Conservation (phyloP, 2,329 filamentous ascomycete genomes). For the Aspergillus brunneoviolaceus region DNA sequence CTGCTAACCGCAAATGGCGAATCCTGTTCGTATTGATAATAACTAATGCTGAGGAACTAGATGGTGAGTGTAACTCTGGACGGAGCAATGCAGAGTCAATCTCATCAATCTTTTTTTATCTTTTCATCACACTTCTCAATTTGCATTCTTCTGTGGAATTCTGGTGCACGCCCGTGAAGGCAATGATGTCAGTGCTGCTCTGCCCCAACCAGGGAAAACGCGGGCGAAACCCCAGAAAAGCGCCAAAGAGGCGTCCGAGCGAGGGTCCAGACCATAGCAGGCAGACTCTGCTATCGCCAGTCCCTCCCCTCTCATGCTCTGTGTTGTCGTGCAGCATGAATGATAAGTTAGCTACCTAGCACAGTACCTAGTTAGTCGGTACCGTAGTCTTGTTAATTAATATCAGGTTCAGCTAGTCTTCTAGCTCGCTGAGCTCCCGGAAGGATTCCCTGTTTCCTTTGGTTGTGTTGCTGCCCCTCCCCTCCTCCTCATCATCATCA, state of each 20-base stretch:
- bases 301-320: neutral
- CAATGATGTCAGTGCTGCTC: slow-evolving; percentile 5
- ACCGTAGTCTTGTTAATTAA: neutral
- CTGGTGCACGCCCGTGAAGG: neutral
- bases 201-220: slow-evolving; percentile 15
- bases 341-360: neutral
- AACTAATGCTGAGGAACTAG: neutral
- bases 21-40: neutral
- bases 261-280: slow-evolving; percentile 12
- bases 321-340: slow-evolving; percentile 10
- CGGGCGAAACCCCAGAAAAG: slow-evolving; percentile 5
- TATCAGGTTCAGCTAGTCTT: neutral
- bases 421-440: slow-evolving; percentile 1
- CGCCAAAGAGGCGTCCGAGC: slow-evolving; percentile 12
- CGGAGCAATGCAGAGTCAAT: neutral
- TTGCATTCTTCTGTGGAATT: neutral
- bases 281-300: neutral
- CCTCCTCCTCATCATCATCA: neutral
- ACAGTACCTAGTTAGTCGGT: neutral
- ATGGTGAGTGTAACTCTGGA: neutral
- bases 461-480: neutral
- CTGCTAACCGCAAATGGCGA: slow-evolving; percentile 3
- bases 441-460: neutral
- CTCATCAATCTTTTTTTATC: no score
- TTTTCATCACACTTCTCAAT: neutral